Conservation (phyloP, 192 early-diverging fungal species). For the Mortierella alpina region DNA sequence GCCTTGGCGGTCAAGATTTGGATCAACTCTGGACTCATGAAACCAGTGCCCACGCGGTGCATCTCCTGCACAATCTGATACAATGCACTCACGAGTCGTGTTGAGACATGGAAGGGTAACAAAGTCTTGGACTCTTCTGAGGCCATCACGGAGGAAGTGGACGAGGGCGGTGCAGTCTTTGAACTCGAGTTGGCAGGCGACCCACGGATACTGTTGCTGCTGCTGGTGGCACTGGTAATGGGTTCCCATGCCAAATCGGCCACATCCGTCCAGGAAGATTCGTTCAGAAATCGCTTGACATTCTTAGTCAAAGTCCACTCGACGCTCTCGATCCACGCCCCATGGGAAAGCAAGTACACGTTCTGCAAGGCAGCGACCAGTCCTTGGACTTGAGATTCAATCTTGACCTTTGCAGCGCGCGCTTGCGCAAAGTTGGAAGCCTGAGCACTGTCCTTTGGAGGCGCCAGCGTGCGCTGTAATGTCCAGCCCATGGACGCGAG, state of each 20-base stretch:
- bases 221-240: conserved; percentile 19
- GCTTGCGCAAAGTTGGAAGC: conserved; percentile 26
- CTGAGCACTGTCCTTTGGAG: conserved; percentile 3
- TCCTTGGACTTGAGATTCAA: conserved; percentile 49
- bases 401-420: conserved; percentile 14
- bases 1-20: conserved; percentile 14
- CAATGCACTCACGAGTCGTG: conserved; percentile 23
- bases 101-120: conserved; percentile 40
- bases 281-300: conserved; percentile 34
- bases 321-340: conserved; percentile 54
- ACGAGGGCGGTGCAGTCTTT: not conserved
- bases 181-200: not conserved
- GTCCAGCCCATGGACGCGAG: conserved; percentile 15
- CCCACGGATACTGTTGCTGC: conserved; percentile 1
- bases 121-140: conserved; percentile 31
- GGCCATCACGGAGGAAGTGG: not conserved
- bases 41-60: conserved; percentile 40
- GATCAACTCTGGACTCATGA: conserved; percentile 38
- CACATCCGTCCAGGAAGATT: conserved; percentile 55
- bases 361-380: conserved; percentile 39
- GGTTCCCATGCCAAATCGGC: conserved; percentile 63
- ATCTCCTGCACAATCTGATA: conserved; percentile 48
- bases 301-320: conserved; percentile 23
- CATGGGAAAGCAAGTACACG: conserved; percentile 56
- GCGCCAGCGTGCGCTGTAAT: conserved; percentile 16